A percentile compares a stretch with the other conserved stretches of the same genome.
These are phyloP conservation scores for Priceomyces carsonii DNA, from an alignment of 805 yeast species.

Conservation along the genomic window DNA sequence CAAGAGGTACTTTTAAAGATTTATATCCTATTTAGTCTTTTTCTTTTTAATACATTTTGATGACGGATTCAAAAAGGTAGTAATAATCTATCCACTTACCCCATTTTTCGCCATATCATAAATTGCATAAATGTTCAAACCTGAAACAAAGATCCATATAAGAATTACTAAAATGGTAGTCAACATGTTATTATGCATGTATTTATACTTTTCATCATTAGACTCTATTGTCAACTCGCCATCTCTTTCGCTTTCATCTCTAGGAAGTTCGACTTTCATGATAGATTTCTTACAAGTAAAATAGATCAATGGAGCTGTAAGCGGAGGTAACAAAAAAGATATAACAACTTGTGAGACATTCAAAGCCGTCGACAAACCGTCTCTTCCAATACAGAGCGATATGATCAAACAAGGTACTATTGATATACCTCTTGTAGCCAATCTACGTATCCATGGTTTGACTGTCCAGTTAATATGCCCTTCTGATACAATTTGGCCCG, in stretches of 20 bases:
- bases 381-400: conserved; percentile 68
- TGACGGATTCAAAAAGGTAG: no score
- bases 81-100: no score
- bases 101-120: conserved; percentile 42
- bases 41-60: no score
- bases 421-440: conserved; percentile 75
- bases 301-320: conserved; percentile 81
- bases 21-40: no score
- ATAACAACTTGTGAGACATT: conserved; percentile 86
- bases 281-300: conserved; percentile 70
- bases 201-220: conserved; percentile 31
- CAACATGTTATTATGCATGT: conserved; percentile 64
- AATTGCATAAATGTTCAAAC: conserved; percentile 67
- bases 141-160: conserved; percentile 72
- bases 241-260: conserved; percentile 8
- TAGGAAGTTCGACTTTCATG: conserved; percentile 57
- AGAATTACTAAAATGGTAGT: conserved; percentile 51
- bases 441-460: conserved; percentile 77
- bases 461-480: conserved; percentile 85
- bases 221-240: conserved; percentile 10
- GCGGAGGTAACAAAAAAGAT: conserved; percentile 78
- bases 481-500: conserved; percentile 90
- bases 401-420: conserved; percentile 79
- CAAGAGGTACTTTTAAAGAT: no score
- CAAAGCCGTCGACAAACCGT: conserved; percentile 69